Evolutionary conservation across 306 rosid species (phyloP).

Genomic region (Acacia confusa): DNA sequence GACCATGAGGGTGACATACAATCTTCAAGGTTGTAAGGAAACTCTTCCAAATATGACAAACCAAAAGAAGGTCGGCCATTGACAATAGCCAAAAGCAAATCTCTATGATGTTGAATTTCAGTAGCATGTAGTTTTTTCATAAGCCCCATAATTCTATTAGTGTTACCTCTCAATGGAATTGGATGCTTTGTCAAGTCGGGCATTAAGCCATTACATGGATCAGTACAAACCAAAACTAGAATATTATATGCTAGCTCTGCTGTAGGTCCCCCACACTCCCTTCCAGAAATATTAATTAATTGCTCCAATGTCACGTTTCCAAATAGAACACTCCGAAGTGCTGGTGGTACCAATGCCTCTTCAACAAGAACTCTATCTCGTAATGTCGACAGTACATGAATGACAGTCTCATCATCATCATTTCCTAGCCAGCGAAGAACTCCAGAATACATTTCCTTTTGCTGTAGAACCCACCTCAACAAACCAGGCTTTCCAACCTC

Average conservation of each 20-base stretch:
- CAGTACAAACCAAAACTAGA: conserved; percentile 73
- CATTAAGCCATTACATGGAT: conserved; percentile 85
- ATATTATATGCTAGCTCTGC: conserved; percentile 61
- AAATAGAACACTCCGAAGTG: conserved; percentile 81
- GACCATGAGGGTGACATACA: conserved; percentile 70
- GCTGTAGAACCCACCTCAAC: conserved; percentile 77
- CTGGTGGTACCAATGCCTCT: conserved; percentile 69
- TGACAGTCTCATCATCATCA: conserved; percentile 84
- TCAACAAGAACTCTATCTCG: conserved; percentile 60
- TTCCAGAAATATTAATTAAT: conserved; percentile 61
- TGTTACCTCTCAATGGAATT: conserved; percentile 70
- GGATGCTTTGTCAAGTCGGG: conserved; percentile 60
- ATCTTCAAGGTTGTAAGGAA: conserved; percentile 81
- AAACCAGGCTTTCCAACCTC: conserved; percentile 86
- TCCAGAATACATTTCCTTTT: conserved; percentile 79
- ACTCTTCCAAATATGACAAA: conserved; percentile 80
- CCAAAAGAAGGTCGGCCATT: conserved; percentile 60
- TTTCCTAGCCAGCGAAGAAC: conserved; percentile 66
- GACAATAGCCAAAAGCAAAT: conserved; percentile 78
- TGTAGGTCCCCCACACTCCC: conserved; percentile 58
- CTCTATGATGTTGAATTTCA: conserved; percentile 58
- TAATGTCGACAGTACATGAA: conserved; percentile 68
- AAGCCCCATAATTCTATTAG: conserved; percentile 60
- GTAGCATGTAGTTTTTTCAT: conserved; percentile 75
- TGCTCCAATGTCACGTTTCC: conserved; percentile 86